Evolutionary conservation across 1,284 basidiomycete species (phyloP), one percentile per base, ranked within the genome.

Genomic region (Leccinum cinnamomeum): DNA sequence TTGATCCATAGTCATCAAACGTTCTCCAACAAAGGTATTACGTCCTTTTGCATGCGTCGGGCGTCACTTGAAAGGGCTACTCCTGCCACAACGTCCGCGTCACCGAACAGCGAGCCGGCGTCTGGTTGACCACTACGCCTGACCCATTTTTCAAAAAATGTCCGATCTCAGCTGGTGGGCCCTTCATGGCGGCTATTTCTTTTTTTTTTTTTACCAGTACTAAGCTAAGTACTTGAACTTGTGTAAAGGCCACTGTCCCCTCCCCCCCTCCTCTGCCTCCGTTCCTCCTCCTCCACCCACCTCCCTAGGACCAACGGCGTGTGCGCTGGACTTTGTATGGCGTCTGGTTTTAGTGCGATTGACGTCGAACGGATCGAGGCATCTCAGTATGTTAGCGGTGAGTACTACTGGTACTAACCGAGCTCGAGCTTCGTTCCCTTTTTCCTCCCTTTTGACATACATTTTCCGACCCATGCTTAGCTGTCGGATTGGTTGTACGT

Each of bases 1-100:
- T 92, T 63, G 90, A 92, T 50, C 75, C 75, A 3, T 75, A 65
- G 71, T 5, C 30, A 1, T 54, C 18, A 44, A 30, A 48, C 37
- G 37, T 20, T 46, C 44, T 30, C n/a, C 14, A 33, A 53, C 57
- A 60, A 69, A 69, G 72, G 71, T 28, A 28, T 28, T 28, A 7
- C 25, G 25, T 28, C 25, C 25, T 28, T 28, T 28, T 25, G 25
- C 25, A 28, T 28, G 7, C 25, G 25, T 7, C 25, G 7, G 7
- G 25, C 25, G 25, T 28, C 25, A 28, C 25, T 28, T 28, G 25
- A 28, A 28, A 28, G 25, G 25, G 25, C 25, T 28, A 28, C 18
- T 25, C 25, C 25, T 25, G 25, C 25, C 25, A 25, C 25, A 25
- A 25, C 25, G 25, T 25, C 25, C 25, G 25, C 25, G 25, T 25